phyloP scores from a whole-genome alignment of 345 rosid genomes.

The Pistacia vera region DNA sequence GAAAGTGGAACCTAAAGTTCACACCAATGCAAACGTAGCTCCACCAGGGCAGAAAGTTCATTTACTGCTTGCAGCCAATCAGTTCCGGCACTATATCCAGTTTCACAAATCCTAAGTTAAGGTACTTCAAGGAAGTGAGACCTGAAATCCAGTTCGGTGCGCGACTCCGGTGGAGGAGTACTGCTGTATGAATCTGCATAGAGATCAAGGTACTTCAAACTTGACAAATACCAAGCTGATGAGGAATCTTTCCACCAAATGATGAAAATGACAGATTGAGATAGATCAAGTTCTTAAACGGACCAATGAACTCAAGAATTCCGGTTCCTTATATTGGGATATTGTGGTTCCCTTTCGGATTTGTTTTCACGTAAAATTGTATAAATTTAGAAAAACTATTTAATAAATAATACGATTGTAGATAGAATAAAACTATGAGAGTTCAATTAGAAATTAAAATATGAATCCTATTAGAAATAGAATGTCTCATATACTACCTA shows the following conservation, averaged over 20 bases:
- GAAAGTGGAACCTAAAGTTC: conserved; percentile 40
- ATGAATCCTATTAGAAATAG: no score
- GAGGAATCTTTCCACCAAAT: conserved; percentile 34
- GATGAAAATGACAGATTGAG: conserved; percentile 37
- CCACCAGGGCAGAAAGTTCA: conserved; percentile 38
- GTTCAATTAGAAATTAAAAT: no score
- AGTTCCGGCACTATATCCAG: conserved; percentile 28
- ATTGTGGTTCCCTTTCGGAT: no score
- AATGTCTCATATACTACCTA: no score
- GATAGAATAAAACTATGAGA: no score
- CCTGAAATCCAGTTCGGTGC: conserved; percentile 38
- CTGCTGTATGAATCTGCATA: conserved; percentile 29
- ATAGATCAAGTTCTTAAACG: conserved; percentile 23
- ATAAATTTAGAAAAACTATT: no score
- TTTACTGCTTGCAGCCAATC: conserved; percentile 45
- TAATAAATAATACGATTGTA: no score
- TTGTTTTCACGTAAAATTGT: no score
- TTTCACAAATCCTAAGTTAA: conserved; percentile 45
- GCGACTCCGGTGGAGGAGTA: conserved; percentile 14
- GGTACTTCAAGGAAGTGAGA: conserved; percentile 40
- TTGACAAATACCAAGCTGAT: conserved; percentile 28
- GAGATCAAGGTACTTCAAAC: conserved; percentile 20
- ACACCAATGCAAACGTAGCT: conserved; percentile 38
- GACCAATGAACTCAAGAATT: conserved; percentile 32
- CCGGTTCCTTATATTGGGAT: background rate